Conservation (phyloP, 352 stramenopile genomes). For the Pythium phragmiticola region DNA sequence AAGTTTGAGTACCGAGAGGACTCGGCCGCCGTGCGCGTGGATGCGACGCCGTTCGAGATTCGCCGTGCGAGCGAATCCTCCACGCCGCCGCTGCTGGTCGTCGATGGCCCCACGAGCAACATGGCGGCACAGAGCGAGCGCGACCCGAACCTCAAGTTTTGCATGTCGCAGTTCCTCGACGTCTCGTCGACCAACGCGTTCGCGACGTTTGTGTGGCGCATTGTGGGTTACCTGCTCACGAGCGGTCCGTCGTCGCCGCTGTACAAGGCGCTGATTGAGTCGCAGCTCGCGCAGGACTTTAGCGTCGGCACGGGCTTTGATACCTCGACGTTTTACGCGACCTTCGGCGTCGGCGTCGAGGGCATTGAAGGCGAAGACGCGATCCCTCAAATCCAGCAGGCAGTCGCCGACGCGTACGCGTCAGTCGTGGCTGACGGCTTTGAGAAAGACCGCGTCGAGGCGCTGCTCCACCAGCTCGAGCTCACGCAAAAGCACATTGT, state of each 20-base stretch:
- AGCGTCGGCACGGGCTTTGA: conserved; percentile 76
- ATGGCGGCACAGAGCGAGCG: conserved; percentile 39
- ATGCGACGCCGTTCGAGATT: conserved; percentile 40
- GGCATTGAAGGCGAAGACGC: conserved; percentile 50
- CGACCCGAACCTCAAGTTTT: conserved; percentile 81
- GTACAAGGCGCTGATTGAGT: conserved; percentile 82
- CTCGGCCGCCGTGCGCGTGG: conserved; percentile 49
- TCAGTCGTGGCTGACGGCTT: conserved; percentile 69
- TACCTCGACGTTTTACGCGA: conserved; percentile 72
- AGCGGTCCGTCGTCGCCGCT: conserved; percentile 79
- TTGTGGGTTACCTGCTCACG: conserved; percentile 75
- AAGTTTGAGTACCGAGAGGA: conserved; percentile 62
- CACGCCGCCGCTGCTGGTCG: conserved; percentile 33
- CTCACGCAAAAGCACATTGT: conserved; percentile 84
- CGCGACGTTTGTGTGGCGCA: conserved; percentile 73
- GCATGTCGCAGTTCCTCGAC: conserved; percentile 67
- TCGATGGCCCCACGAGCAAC: conserved; percentile 61
- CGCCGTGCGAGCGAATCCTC: conserved; percentile 21
- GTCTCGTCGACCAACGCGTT: conserved; percentile 72
- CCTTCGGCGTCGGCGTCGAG: conserved; percentile 79
- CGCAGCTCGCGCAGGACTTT: conserved; percentile 76
- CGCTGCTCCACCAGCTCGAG: conserved; percentile 78
- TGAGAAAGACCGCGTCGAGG: conserved; percentile 67
- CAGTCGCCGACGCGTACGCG: conserved; percentile 48
- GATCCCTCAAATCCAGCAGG: conserved; percentile 60